Percentiles rank a stretch among this genome's conserved stretches.
phyloP scores from a whole-genome alignment of 2,329 filamentous ascomycete species.

The Cordyceps cicadae region DNA sequence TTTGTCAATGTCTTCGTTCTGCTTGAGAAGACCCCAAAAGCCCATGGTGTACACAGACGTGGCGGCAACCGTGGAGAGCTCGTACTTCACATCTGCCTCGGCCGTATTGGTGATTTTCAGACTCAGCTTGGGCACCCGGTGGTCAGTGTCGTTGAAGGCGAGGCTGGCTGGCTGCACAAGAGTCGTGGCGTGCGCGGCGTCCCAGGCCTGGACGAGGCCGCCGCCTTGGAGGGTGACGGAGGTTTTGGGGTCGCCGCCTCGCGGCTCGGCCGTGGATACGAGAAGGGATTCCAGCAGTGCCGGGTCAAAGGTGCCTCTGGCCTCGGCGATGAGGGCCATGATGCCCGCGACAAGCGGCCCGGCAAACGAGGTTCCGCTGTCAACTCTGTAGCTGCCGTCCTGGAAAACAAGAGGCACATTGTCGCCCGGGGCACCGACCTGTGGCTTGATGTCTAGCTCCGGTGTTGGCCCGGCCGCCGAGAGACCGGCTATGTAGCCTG shows the following conservation, averaged over 20 bases:
- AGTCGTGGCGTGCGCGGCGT: slow-evolving; percentile 30
- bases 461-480: slow-evolving; percentile 35
- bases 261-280: slow-evolving; percentile 23
- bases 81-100: neutral
- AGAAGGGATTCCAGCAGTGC: slow-evolving; percentile 20
- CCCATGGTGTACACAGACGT: slow-evolving; percentile 18
- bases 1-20: slow-evolving; percentile 20
- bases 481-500: neutral
- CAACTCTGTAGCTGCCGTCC: slow-evolving; percentile 39
- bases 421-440: slow-evolving; percentile 39
- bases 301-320: slow-evolving; percentile 20
- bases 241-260: slow-evolving; percentile 14
- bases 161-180: slow-evolving; percentile 29
- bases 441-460: slow-evolving; percentile 40
- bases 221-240: slow-evolving; percentile 35
- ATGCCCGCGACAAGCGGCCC: slow-evolving; percentile 38
- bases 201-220: slow-evolving; percentile 33
- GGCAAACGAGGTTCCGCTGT: slow-evolving; percentile 48
- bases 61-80: neutral
- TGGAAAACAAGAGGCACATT: slow-evolving; percentile 26
- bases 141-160: slow-evolving; percentile 35
- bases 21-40: no score
- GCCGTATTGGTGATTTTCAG: neutral
- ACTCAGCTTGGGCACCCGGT: slow-evolving; percentile 20
- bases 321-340: slow-evolving; percentile 24